Evolutionary conservation across 805 yeast species (phyloP).

Genomic region (Suhomyces canberraensis): DNA sequence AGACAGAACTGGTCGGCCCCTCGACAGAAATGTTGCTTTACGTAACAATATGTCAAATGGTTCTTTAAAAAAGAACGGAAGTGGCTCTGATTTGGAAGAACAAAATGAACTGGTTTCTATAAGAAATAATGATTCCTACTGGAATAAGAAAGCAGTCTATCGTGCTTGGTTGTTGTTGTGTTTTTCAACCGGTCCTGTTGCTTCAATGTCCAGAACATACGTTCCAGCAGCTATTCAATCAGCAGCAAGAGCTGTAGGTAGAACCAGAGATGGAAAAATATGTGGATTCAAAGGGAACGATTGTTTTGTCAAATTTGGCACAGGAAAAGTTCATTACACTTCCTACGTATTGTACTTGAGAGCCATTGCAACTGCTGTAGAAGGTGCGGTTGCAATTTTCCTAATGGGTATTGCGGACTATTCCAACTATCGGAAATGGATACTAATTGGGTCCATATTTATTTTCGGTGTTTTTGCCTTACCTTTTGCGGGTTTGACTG

Average conservation of each 20-base stretch:
- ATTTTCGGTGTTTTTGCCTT: conserved; percentile 32
- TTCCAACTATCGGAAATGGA: conserved; percentile 32
- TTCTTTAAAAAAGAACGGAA: too few relatives aligned
- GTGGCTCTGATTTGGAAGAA: conserved; percentile 2
- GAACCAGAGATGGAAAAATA: conserved; percentile 16
- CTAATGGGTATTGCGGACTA: conserved; percentile 42
- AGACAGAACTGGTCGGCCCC: too few relatives aligned
- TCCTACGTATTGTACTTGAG: conserved; percentile 36
- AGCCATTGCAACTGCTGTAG: conserved; percentile 38
- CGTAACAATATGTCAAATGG: too few relatives aligned
- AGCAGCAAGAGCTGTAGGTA: conserved; percentile 29
- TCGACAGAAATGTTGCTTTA: too few relatives aligned
- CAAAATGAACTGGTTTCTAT: neutral
- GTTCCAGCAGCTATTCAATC: conserved; percentile 42
- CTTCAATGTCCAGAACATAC: conserved; percentile 39
- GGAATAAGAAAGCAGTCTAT: conserved; percentile 19
- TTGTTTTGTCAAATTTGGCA: conserved; percentile 36
- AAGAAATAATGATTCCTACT: conserved; percentile 8
- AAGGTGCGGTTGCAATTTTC: conserved; percentile 32
- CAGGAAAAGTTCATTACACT: conserved; percentile 28
- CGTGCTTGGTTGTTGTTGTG: conserved; percentile 38
- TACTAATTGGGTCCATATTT: conserved; percentile 28
- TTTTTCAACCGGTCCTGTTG: conserved; percentile 41
- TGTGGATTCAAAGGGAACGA: conserved; percentile 32
- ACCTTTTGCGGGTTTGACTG: conserved; percentile 33